Conservation (phyloP, 1,284 basidiomycete species). For the Pseudozyma thailandica region DNA sequence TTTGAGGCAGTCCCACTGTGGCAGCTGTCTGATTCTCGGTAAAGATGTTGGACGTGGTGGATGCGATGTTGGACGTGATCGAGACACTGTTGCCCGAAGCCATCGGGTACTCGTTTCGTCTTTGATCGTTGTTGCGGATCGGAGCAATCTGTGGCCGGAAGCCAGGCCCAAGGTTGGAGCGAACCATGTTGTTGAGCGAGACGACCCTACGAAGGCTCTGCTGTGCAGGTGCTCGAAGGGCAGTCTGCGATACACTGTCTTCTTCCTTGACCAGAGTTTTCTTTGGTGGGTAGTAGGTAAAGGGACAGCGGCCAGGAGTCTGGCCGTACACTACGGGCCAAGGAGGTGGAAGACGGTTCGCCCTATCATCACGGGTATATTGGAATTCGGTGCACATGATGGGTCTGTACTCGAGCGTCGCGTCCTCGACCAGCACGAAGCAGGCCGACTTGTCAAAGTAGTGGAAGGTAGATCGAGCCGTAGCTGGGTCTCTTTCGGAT, state of each 20-base stretch:
- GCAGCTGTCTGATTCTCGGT: conserved; percentile 40
- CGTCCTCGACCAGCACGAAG: conserved; percentile 91
- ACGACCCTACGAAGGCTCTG: conserved; percentile 76
- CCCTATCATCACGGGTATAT: conserved; percentile 50
- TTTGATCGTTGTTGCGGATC: conserved; percentile 24
- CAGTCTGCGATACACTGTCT: conserved; percentile 9
- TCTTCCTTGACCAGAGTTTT: conserved; percentile 21
- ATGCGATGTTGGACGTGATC: conserved; percentile 86
- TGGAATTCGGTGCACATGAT: conserved; percentile 73
- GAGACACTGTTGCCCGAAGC: conserved; percentile 80
- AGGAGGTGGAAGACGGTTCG: conserved; percentile 57
- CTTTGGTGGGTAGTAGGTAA: conserved; percentile 61
- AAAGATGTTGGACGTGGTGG: conserved; percentile 77
- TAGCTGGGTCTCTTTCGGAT: conserved; percentile 87
- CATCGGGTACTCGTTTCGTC: conserved; percentile 54
- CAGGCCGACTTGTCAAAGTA: conserved; percentile 85
- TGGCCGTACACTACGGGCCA: conserved; percentile 72
- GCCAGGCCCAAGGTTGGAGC: conserved; percentile 47
- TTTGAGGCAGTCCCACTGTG: conserved; percentile 45
- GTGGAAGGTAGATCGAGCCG: conserved; percentile 84
- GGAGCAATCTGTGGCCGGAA: conserved; percentile 20
- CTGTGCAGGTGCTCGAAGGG: conserved; percentile 17
- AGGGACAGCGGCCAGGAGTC: conserved; percentile 68
- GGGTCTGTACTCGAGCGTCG: conserved; percentile 77
- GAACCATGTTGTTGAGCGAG: conserved; percentile 80